Percentiles rank a stretch among this genome's conserved stretches.
Evolutionary conservation across 169 alveolate species (phyloP).

Genomic region (Babesia sp.): DNA sequence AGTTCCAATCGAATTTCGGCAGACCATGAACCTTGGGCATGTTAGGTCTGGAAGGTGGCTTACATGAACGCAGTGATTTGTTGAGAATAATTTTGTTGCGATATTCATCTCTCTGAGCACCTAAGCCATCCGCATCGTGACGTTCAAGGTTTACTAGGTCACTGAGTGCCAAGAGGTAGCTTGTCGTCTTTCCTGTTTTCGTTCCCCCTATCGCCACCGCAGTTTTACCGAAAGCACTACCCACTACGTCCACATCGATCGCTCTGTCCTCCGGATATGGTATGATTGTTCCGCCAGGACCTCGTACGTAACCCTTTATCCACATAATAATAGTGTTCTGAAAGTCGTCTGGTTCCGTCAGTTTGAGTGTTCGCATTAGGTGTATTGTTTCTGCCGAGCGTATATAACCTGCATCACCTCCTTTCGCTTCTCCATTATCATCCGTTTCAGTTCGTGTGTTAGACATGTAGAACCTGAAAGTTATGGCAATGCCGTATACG

Average conservation of each 20-base stretch:
- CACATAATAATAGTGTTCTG: conserved; percentile 4
- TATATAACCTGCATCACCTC: background rate
- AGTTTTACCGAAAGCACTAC: conserved; percentile 17
- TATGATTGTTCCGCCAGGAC: background rate
- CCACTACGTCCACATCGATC: conserved; percentile 1
- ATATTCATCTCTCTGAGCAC: conserved; percentile 40
- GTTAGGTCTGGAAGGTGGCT: background rate
- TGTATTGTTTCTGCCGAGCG: conserved; percentile 13
- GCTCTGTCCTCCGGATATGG: background rate
- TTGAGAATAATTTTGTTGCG: conserved; percentile 42
- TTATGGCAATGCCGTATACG: background rate
- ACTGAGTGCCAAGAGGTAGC: conserved; percentile 48
- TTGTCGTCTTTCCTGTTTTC: conserved; percentile 53
- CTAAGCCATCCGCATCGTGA: background rate
- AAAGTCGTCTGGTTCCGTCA: conserved; percentile 22
- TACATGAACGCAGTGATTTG: background rate
- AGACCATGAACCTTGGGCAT: conserved; percentile 45
- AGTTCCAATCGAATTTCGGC: conserved; percentile 57
- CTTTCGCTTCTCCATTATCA: background rate
- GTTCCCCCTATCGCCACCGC: conserved; percentile 43
- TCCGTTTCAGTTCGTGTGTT: background rate
- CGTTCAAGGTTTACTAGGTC: conserved; percentile 40
- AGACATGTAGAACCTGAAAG: background rate
- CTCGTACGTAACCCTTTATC: conserved; percentile 4
- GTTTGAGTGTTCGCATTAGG: conserved; percentile 9